These are phyloP conservation scores for Plectranthus barbatus DNA, from an alignment of 257 asterid species.

Conservation along the genomic window DNA sequence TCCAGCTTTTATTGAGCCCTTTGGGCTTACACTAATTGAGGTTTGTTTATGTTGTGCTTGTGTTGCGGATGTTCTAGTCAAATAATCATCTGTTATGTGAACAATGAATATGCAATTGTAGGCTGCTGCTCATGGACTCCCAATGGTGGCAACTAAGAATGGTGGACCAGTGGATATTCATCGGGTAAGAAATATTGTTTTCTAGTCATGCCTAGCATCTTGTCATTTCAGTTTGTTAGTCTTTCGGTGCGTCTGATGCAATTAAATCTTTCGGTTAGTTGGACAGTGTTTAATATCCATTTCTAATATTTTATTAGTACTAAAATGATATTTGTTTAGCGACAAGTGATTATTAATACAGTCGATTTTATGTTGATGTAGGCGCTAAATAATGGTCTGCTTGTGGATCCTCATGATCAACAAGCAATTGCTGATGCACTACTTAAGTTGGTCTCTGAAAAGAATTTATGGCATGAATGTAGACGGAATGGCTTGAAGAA, in stretches of 20 bases:
- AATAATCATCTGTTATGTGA: background rate
- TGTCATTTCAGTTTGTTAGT: background rate
- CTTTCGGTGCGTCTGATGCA: background rate
- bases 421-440: constrained; percentile 91
- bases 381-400: constrained; percentile 92
- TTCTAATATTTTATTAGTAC: background rate
- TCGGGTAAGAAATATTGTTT: constrained; percentile 33
- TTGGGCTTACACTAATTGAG: constrained; percentile 73
- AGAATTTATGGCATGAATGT: constrained; percentile 90
- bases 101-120: constrained; percentile 16
- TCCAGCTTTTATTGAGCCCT: constrained; percentile 68
- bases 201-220: background rate
- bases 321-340: no score
- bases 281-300: background rate
- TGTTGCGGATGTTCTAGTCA: background rate
- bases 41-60: constrained; percentile 14
- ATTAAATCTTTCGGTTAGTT: background rate
- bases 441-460: constrained; percentile 85
- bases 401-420: constrained; percentile 91
- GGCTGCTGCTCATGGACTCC: constrained; percentile 75
- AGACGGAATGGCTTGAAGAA: constrained; percentile 85
- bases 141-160: constrained; percentile 58
- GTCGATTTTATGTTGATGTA: constrained; percentile 9
- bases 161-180: constrained; percentile 76
- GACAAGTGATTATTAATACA: background rate